Evolutionary conservation across 345 rosid species (phyloP).

Genomic region (Acer campestre): DNA sequence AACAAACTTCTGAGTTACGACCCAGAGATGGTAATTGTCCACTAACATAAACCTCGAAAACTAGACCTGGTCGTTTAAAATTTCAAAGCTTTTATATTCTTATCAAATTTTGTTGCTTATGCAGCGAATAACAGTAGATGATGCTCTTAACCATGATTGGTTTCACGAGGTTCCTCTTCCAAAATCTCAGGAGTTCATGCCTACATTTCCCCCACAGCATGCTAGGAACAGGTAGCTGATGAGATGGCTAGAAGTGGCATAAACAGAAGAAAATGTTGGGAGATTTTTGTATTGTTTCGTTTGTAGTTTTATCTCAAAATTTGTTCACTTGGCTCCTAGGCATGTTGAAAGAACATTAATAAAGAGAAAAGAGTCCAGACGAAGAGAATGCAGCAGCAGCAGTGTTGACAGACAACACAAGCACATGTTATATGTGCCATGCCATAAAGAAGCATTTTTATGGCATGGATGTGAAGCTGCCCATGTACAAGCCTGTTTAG

Average conservation of each 20-base stretch:
- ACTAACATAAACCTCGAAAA: neutral
- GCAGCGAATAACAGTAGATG: slow-evolving; percentile 81
- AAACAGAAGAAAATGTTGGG: slow-evolving; percentile 3
- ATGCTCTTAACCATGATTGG: slow-evolving; percentile 82
- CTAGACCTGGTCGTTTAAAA: neutral
- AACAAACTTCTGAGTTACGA: slow-evolving; percentile 66
- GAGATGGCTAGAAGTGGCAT: slow-evolving; percentile 19
- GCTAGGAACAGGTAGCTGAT: slow-evolving; percentile 32
- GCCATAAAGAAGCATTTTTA: neutral
- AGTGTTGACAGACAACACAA: neutral
- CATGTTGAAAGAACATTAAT: neutral
- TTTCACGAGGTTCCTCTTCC: slow-evolving; percentile 79
- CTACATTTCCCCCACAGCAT: slow-evolving; percentile 61
- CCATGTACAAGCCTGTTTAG: neutral
- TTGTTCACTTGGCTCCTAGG: slow-evolving; percentile 2
- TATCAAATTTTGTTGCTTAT: slow-evolving; percentile 19
- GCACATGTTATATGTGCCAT: neutral
- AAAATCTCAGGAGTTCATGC: slow-evolving; percentile 73
- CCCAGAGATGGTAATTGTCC: slow-evolving; percentile 62
- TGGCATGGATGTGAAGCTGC: neutral
- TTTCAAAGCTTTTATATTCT: neutral
- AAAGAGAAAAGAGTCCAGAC: neutral
- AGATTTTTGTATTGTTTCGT: neutral
- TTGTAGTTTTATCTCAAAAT: neutral
- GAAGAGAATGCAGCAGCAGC: neutral